These are phyloP conservation scores for Trichosanthes truncata DNA, from an alignment of 306 rosid species.

Conservation along the genomic window DNA sequence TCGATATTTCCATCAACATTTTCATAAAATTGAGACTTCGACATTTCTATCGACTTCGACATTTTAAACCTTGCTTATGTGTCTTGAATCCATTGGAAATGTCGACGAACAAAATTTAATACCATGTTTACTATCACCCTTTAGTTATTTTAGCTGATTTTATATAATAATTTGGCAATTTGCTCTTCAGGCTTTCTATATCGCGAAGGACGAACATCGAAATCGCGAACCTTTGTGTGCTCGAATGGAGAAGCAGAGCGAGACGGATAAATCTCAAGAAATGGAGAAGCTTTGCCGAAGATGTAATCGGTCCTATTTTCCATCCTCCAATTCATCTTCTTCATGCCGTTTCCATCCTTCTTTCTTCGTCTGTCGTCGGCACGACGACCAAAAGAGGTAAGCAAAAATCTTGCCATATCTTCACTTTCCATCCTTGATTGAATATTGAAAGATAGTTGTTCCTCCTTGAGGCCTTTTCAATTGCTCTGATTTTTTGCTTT, in stretches of 20 bases:
- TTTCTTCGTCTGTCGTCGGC: slow-evolving; percentile 91
- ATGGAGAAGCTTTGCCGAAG: slow-evolving; percentile 45
- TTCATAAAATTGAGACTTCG: too few species aligned
- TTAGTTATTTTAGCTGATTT: not conserved
- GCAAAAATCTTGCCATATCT: not conserved
- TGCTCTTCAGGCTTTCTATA: too few species aligned
- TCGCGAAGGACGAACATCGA: not conserved
- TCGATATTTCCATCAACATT: too few species aligned
- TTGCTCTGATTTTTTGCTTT: not conserved
- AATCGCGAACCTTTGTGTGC: not conserved
- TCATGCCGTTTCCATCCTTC: slow-evolving; percentile 89
- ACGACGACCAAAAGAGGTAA: slow-evolving; percentile 85
- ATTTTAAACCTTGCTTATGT: too few species aligned
- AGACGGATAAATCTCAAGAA: not conserved
- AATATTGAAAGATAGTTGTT: not conserved
- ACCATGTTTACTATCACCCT: too few species aligned
- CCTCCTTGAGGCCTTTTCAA: not conserved
- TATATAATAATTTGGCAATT: too few species aligned
- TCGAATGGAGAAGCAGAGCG: slow-evolving; percentile 8
- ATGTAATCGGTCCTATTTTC: slow-evolving; percentile 36
- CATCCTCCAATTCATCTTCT: slow-evolving; percentile 33
- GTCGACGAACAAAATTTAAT: too few species aligned
- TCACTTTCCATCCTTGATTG: not conserved
- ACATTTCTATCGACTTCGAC: too few species aligned
- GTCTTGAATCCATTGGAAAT: too few species aligned